Evolutionary conservation across 1,284 basidiomycete genomes (phyloP), one percentile per base, ranked within the genome.

Genomic region (Flammula alnicola): DNA sequence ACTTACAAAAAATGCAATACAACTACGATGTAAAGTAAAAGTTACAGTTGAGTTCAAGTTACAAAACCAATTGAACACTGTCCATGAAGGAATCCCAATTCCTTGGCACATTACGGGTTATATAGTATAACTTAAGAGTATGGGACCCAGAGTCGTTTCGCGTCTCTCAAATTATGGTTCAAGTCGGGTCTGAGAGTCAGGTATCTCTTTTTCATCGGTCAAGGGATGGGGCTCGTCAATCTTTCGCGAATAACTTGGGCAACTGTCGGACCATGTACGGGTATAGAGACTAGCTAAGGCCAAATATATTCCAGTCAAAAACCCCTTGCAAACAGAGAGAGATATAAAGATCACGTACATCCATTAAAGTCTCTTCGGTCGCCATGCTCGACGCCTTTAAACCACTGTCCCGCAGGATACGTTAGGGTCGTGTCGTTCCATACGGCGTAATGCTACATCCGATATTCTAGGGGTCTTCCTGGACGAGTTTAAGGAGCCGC

Each of bases 341-440:
- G 12, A 12, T 29, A 25, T 7, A 29, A 22, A 16, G 30, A 17
- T 5, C 10, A 30, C 67, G 50, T 37, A 67, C 65, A 52, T 39
- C 67, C 64, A 41, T 74, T 64, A 47, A 74, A 72, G 20, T 49
- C 29, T 14, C 49, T 46, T 12, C 59, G 54, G 7, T 61, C 55
- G 5, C 57, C 57, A 31, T 52, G 59, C 10, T 67, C 46, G 11
- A 70, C 55, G n/a, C 68, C 68, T n/a, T 53, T 31, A 26, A 70
- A 68, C 54, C 64, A 68, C 30, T 62, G 51, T 5, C 68, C 70
- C 16, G 57, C 57, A 8, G 63, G 57, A 46, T 65, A 73, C 1
- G 70, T 72, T 16, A 65, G 46, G 14, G 63, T 51, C 1, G 68
- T 72, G 51, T 74, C 70, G 48, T 76, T 74, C 70, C 71, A 72